Base-by-base conservation (phyloP, 345 rosid species). In the Populus alba region DNA sequence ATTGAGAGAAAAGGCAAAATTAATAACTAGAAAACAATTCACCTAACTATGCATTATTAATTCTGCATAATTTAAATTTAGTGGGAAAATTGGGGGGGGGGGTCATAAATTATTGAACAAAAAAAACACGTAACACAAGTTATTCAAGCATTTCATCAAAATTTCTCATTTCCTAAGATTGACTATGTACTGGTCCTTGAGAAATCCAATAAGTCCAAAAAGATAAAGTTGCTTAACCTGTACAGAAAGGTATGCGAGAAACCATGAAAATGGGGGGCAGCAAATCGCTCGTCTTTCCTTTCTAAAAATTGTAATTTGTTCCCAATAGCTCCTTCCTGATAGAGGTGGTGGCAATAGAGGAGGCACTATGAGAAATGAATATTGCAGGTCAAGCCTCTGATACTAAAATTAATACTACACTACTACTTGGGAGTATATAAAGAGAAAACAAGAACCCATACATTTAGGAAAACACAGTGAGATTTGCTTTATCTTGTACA, bases 201-300 rank as follows among this genome's bases (percentile, higher is more conserved):
- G 22, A 39, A 39, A 39, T 39, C 43, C 43, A 39, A 39, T n/a
- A 20, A 31, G 55, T 15, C 49, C 49, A 12, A 29, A 66, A 77
- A 77, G 37, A 15, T 10, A 75, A 73, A 66, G 45, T 69, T 49
- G 72, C 27, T 78, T 83, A 57, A 95, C 98, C 96, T 95, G 98
- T 63, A 88, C 81, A 63, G 87, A 86, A 79, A 91, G 69, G 83
- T 80, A 87, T 20, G 97, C 91, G 79, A 89, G 69, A 82, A 88
- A 75, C 98, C 98, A 95, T 62, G 89, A 81, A 73, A 76, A 79
- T 1, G 98, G 92, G 22, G 99, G 99, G 82, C 99, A 92, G 8
- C 94, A 94, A 35, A 86, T 67, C 51, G 87, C 92, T 77, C 77
- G 81, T 77, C 94, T 87, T 86, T 92, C 85, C 59, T 66, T 79